These are phyloP conservation scores for Termitomyces sp. DNA, from an alignment of 768 basidiomycete genomes.

Conservation along the genomic window DNA sequence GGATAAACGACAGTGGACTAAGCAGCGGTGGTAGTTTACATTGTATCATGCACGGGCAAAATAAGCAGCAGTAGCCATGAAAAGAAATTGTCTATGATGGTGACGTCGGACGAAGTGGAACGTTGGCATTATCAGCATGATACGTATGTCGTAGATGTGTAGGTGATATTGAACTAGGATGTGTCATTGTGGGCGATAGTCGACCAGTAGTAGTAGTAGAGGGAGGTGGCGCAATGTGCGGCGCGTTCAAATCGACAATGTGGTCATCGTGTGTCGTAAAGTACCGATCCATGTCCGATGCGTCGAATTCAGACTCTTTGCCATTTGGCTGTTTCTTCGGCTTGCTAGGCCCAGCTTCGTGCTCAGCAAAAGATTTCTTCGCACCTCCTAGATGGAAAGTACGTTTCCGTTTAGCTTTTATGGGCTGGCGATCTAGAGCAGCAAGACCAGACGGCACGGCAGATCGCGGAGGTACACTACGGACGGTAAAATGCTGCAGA, in stretches of 20 bases:
- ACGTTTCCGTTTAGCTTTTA: slow-evolving; percentile 75
- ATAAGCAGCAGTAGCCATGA: not conserved
- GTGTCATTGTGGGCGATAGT: not conserved
- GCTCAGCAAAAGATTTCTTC: slow-evolving; percentile 15
- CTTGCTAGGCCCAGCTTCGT: not conserved
- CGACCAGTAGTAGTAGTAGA: not conserved
- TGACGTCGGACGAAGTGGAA: not conserved
- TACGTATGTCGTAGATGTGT: slow-evolving; percentile 4
- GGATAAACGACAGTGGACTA: not conserved
- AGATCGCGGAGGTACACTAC: slow-evolving; percentile 71
- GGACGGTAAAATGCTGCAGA: slow-evolving; percentile 87
- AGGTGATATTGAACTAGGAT: not conserved
- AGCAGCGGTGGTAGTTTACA: slow-evolving; percentile 4
- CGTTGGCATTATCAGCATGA: not conserved
- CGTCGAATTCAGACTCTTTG: slow-evolving; percentile 44
- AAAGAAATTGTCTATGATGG: not conserved
- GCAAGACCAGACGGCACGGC: slow-evolving; percentile 17
- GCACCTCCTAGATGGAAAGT: slow-evolving; percentile 54
- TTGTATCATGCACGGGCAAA: not conserved
- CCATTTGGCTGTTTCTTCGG: not conserved
- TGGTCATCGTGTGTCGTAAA: slow-evolving; percentile 39
- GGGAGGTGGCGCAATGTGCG: not conserved
- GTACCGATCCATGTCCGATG: slow-evolving; percentile 70
- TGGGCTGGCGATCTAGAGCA: slow-evolving; percentile 41
- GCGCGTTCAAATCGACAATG: slow-evolving; percentile 1